A percentile compares a stretch with the other conserved stretches of the same genome.
Conservation (phyloP, 164 flowering plant species). For the Buxus sempervirens region DNA sequence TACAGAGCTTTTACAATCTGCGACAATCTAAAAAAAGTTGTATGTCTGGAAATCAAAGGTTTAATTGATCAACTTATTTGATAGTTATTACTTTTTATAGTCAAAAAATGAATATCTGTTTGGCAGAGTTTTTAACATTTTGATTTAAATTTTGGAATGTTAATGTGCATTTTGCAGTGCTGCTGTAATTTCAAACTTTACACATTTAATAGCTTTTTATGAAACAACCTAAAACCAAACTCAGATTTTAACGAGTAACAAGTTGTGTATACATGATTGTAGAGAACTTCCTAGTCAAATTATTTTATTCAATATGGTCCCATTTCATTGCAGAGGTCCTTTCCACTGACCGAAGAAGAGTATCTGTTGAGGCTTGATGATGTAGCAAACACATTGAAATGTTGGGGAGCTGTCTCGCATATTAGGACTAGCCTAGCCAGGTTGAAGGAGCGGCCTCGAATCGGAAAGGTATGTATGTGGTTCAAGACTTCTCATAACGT, state of each 20-base stretch:
- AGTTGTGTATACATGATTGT: too few species aligned
- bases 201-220: too few species aligned
- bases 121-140: neutral
- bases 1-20: too few species aligned
- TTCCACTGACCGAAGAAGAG: conserved; percentile 95
- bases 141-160: neutral
- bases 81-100: neutral
- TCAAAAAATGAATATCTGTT: neutral
- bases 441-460: conserved; percentile 84
- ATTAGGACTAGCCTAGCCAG: conserved; percentile 80
- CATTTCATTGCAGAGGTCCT: conserved; percentile 65
- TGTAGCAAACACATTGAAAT: conserved; percentile 83
- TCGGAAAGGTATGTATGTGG: conserved; percentile 78
- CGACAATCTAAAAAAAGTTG: too few species aligned
- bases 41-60: too few species aligned
- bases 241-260: too few species aligned
- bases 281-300: too few species aligned
- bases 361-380: conserved; percentile 92
- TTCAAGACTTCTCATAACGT: neutral
- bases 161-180: neutral
- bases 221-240: too few species aligned
- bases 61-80: too few species aligned
- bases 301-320: too few species aligned
- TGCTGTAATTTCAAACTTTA: too few species aligned
- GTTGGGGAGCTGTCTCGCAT: conserved; percentile 99